Conservation (phyloP, 176 grass and related monocot species). For the Aegilops longissima region DNA sequence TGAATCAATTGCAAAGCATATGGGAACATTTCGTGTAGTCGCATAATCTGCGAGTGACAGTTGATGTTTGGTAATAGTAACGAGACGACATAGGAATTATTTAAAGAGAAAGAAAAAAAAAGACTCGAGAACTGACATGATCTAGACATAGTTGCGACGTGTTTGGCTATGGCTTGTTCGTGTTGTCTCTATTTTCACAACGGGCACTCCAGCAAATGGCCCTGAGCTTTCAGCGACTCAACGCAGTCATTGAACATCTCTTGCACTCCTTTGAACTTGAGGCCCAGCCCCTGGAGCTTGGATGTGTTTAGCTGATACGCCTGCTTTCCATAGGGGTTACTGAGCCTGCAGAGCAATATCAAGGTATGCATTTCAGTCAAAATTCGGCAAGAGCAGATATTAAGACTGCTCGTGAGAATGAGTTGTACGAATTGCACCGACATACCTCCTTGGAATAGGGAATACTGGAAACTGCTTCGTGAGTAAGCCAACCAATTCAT, state of each 20-base stretch:
- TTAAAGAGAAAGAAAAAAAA: not conserved
- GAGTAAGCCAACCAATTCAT: slow-evolving; percentile 53
- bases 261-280: slow-evolving; percentile 71
- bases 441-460: slow-evolving; percentile 70
- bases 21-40: not conserved
- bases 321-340: slow-evolving; percentile 50
- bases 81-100: not conserved
- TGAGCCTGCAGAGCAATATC: slow-evolving; percentile 45
- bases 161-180: not conserved
- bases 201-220: slow-evolving; percentile 58
- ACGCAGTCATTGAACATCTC: slow-evolving; percentile 87
- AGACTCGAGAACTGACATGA: not conserved
- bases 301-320: slow-evolving; percentile 70
- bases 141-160: not conserved
- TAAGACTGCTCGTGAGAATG: not conserved
- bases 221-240: slow-evolving; percentile 71
- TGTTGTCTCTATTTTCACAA: slow-evolving; percentile 10
- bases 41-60: not conserved
- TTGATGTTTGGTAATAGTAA: not conserved
- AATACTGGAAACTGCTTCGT: slow-evolving; percentile 65
- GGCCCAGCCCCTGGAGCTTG: slow-evolving; percentile 65
- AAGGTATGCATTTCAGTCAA: not conserved
- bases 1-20: not conserved
- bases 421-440: not conserved
- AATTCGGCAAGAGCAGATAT: not conserved